Conservation (phyloP, 2,329 filamentous ascomycete species). For the Xylariaceae sp. region DNA sequence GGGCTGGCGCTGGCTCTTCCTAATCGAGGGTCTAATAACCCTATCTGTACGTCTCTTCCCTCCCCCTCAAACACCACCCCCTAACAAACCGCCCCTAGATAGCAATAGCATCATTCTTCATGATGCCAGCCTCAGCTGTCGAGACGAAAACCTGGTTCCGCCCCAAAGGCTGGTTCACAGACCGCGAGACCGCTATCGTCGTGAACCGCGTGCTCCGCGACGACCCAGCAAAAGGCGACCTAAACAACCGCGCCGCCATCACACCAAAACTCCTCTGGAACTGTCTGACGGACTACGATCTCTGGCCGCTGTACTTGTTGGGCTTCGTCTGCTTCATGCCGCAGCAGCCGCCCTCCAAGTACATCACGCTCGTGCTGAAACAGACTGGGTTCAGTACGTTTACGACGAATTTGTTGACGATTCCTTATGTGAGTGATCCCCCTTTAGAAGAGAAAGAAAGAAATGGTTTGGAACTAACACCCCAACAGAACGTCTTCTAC, state of each 20-base stretch:
- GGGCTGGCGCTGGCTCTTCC: slow-evolving; percentile 46
- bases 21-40: slow-evolving; percentile 53
- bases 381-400: slow-evolving; percentile 49
- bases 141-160: slow-evolving; percentile 48
- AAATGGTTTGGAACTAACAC: slow-evolving; percentile 2
- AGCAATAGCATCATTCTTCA: slow-evolving; percentile 46
- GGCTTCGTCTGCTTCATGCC: slow-evolving; percentile 48
- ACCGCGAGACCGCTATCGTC: slow-evolving; percentile 52
- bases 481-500: slow-evolving; percentile 39
- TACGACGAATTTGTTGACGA: slow-evolving; percentile 51
- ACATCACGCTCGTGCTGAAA: slow-evolving; percentile 49
- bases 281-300: slow-evolving; percentile 49
- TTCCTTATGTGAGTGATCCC: slow-evolving; percentile 39
- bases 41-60: slow-evolving; percentile 27
- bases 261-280: slow-evolving; percentile 44
- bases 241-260: slow-evolving; percentile 54
- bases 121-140: slow-evolving; percentile 46
- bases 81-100: slow-evolving; percentile 31
- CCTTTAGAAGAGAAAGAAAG: too few species aligned
- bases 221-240: slow-evolving; percentile 53
- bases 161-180: slow-evolving; percentile 51
- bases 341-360: slow-evolving; percentile 40
- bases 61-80: background rate
- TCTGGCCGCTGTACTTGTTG: slow-evolving; percentile 51
- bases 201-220: slow-evolving; percentile 54